A percentile compares a stretch with the other conserved stretches of the same genome.
Evolutionary conservation across 345 rosid species (phyloP).

Genomic region (Psidium friedrichsthalianum): DNA sequence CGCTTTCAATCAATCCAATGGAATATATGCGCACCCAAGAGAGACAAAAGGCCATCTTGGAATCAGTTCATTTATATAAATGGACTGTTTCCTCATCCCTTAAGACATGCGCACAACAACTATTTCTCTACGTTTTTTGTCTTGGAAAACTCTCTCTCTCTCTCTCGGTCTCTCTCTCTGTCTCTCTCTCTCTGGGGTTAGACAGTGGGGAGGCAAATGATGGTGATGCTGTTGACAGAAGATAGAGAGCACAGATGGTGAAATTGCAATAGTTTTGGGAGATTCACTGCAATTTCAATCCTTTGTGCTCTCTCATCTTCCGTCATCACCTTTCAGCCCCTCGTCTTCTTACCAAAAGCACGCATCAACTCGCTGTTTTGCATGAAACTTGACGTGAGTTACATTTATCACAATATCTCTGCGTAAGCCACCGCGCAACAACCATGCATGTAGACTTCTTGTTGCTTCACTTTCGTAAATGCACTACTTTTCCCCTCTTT

Average conservation of each 20-base stretch:
- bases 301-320: conserved; percentile 80
- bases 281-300: conserved; percentile 23
- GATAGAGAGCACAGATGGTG: conserved; percentile 87
- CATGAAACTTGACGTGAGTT: neutral
- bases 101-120: neutral
- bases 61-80: neutral
- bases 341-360: neutral
- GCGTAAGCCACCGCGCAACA: neutral
- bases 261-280: neutral
- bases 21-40: neutral
- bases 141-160: neutral
- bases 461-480: neutral
- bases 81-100: neutral
- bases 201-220: conserved; percentile 4
- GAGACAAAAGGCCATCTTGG: neutral
- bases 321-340: conserved; percentile 57
- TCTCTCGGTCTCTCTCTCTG: no score
- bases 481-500: neutral
- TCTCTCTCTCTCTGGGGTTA: neutral
- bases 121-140: neutral
- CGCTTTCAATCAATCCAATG: neutral
- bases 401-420: neutral
- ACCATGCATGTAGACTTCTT: neutral
- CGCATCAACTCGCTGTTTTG: neutral
- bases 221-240: conserved; percentile 62